phyloP scores from a whole-genome alignment of 805 yeast species.

The Myxozyma nipponensis region DNA sequence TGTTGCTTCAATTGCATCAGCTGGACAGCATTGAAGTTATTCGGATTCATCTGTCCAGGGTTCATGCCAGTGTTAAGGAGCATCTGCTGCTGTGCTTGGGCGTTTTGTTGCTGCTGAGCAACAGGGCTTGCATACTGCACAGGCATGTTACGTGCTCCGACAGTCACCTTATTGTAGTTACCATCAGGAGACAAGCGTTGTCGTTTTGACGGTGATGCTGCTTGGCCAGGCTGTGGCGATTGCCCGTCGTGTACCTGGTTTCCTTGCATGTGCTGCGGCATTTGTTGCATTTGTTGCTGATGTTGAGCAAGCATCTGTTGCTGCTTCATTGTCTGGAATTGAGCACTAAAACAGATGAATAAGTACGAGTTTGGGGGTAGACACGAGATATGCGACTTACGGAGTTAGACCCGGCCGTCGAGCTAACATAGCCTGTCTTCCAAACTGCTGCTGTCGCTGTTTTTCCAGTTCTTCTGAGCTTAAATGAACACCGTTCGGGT shows the following conservation, averaged over 20 bases:
- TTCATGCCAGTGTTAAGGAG: conserved; percentile 28
- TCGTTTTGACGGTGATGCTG: conserved; percentile 36
- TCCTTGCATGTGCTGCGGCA: conserved; percentile 6
- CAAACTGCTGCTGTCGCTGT: conserved; percentile 30
- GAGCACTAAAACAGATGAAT: conserved; percentile 5
- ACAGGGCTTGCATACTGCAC: conserved; percentile 9
- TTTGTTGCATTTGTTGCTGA: conserved; percentile 21
- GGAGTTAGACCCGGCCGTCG: conserved; percentile 28
- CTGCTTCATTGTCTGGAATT: conserved; percentile 28
- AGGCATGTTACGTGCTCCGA: background rate
- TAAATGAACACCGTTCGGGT: conserved; percentile 23
- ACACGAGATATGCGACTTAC: too few relatives aligned
- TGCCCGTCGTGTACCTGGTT: conserved; percentile 8
- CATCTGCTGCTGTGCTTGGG: conserved; percentile 26
- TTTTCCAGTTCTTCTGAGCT: conserved; percentile 32
- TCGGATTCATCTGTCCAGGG: conserved; percentile 16
- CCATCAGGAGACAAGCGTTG: conserved; percentile 39
- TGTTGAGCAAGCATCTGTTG: conserved; percentile 25
- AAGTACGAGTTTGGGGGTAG: background rate
- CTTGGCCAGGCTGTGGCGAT: conserved; percentile 32
- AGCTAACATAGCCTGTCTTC: conserved; percentile 34
- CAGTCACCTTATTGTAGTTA: conserved; percentile 26
- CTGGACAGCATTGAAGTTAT: conserved; percentile 28
- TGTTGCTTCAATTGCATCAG: conserved; percentile 33
- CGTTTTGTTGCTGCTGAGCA: conserved; percentile 14